Evolutionary conservation across 352 stramenopile genomes (phyloP).

Genomic region (Pythium brachiatum): DNA sequence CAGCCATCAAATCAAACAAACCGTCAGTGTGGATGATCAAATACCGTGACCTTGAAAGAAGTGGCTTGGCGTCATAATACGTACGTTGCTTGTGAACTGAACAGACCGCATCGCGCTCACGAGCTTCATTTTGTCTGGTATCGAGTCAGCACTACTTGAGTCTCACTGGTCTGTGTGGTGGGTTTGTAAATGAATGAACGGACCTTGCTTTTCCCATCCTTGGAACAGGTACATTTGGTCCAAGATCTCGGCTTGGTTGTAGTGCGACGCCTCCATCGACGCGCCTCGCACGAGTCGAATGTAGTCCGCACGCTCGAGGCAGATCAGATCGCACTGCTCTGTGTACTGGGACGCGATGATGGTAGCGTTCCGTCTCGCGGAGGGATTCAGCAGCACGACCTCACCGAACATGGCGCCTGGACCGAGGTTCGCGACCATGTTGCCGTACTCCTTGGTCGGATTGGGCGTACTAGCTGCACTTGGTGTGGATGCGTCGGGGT

Average conservation of each 20-base stretch:
- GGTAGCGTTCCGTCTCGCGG: slow-evolving; percentile 60
- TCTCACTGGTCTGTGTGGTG: background rate
- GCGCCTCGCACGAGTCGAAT: slow-evolving; percentile 66
- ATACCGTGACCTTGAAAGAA: background rate
- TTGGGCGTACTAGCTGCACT: background rate
- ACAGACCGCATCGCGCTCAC: slow-evolving; percentile 64
- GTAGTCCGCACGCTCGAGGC: slow-evolving; percentile 68
- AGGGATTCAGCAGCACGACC: slow-evolving; percentile 68
- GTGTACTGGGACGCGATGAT: slow-evolving; percentile 69
- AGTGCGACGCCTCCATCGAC: slow-evolving; percentile 78
- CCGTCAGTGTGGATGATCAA: background rate
- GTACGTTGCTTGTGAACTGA: slow-evolving; percentile 63
- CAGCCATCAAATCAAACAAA: background rate
- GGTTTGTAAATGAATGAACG: background rate
- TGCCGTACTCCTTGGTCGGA: slow-evolving; percentile 41
- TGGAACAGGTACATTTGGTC: slow-evolving; percentile 75
- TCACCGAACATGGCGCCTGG: slow-evolving; percentile 77
- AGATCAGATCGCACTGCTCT: slow-evolving; percentile 62
- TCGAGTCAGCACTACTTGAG: background rate
- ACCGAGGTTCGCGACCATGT: slow-evolving; percentile 59
- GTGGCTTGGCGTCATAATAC: background rate
- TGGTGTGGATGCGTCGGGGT: background rate
- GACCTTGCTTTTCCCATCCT: slow-evolving; percentile 68
- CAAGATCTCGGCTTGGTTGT: slow-evolving; percentile 73
- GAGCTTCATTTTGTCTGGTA: slow-evolving; percentile 70